A percentile compares a stretch with the other conserved stretches of the same genome.
Evolutionary conservation across 2,329 filamentous ascomycete species (phyloP).

Genomic region (Sphaerostilbella broomeana): DNA sequence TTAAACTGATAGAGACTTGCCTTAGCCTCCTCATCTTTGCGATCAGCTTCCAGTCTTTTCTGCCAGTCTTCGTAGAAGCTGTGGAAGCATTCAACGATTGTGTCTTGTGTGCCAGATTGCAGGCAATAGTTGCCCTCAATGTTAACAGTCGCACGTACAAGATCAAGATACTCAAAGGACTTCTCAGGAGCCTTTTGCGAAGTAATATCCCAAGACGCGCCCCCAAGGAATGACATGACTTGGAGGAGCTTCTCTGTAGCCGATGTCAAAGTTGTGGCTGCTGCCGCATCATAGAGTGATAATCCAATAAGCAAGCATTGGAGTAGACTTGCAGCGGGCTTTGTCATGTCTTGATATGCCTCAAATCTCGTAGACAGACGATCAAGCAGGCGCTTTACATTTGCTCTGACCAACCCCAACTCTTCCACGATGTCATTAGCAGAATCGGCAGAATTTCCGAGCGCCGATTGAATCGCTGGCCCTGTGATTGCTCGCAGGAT

Average conservation of each 20-base stretch:
- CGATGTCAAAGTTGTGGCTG: conserved; percentile 36
- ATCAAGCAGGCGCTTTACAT: conserved; percentile 60
- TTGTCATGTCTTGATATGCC: conserved; percentile 78
- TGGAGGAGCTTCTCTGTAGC: conserved; percentile 33
- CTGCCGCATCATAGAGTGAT: conserved; percentile 46
- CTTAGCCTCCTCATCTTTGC: conserved; percentile 65
- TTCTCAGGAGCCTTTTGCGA: conserved; percentile 17
- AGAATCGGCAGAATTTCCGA: conserved; percentile 10
- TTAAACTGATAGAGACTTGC: conserved; percentile 77
- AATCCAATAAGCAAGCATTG: conserved; percentile 72
- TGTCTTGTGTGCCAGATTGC: conserved; percentile 37
- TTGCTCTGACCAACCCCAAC: conserved; percentile 45
- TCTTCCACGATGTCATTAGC: conserved; percentile 29
- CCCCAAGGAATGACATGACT: conserved; percentile 52
- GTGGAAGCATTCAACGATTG: conserved; percentile 61
- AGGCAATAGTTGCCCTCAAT: conserved; percentile 43
- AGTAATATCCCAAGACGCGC: conserved; percentile 27
- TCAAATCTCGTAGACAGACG: conserved; percentile 65
- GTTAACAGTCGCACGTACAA: conserved; percentile 30
- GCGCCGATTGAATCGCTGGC: conserved; percentile 35
- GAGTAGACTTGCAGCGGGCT: conserved; percentile 71
- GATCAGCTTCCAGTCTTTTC: conserved; percentile 66
- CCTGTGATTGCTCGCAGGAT: conserved; percentile 59
- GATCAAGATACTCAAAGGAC: conserved; percentile 39
- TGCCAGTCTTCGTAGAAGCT: conserved; percentile 76